Evolutionary conservation across 1,139 yeast species (phyloP).

Genomic region (Hanseniaspora sp.): DNA sequence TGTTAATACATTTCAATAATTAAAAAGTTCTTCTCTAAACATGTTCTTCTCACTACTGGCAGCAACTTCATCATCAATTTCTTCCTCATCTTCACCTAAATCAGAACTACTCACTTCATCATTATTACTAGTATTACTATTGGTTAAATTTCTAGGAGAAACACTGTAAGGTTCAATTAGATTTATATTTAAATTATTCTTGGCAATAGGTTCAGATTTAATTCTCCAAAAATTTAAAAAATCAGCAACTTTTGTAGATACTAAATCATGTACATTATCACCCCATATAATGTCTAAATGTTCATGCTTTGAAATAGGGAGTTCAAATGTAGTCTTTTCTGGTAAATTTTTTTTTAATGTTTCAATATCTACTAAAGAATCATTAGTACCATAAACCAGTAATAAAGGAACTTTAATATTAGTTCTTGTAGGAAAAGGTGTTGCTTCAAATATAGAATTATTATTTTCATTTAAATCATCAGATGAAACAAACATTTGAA

Average conservation of each 20-base stretch:
- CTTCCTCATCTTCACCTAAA: neutral
- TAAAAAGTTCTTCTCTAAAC: slow-evolving; percentile 9
- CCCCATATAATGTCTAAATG: slow-evolving; percentile 92
- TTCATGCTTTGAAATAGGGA: slow-evolving; percentile 41
- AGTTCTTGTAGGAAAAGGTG: slow-evolving; percentile 44
- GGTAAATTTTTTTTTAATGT: slow-evolving; percentile 43
- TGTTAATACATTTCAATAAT: neutral
- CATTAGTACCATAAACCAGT: slow-evolving; percentile 66
- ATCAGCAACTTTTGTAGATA: slow-evolving; percentile 25
- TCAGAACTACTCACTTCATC: neutral
- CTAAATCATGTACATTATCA: slow-evolving; percentile 30
- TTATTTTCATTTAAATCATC: slow-evolving; percentile 37
- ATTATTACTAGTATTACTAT: neutral
- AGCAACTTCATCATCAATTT: neutral
- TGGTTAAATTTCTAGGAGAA: neutral
- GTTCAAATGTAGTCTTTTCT: slow-evolving; percentile 26
- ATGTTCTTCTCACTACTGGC: neutral
- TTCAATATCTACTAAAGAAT: slow-evolving; percentile 74
- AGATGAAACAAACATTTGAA: slow-evolving; percentile 60
- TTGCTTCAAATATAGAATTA: slow-evolving; percentile 29
- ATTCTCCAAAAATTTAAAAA: slow-evolving; percentile 9
- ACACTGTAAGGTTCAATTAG: neutral
- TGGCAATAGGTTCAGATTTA: neutral
- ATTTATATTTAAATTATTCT: neutral
- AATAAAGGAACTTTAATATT: slow-evolving; percentile 62